Base-by-base conservation (phyloP, 257 asterid genomes). In the Ajuga chamaepitys region DNA sequence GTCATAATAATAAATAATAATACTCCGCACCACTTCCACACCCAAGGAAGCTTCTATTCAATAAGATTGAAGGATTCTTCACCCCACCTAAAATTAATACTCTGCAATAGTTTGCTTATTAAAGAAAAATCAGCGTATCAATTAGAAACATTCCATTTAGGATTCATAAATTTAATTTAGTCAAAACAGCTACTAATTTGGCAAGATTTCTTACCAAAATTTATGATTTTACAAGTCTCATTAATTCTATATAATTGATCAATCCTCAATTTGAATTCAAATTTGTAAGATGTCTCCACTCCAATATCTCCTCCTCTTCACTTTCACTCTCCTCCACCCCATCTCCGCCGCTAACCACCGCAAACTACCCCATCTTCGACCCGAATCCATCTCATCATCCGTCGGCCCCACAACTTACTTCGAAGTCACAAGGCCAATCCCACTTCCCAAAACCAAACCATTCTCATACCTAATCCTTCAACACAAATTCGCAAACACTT, bases 351-450 rank as follows among this genome's bases (percentile, higher is more conserved):
- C 88, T 62, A 71, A 28, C 50, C 64, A 71, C 75, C 79, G 44
- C 64, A 62, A 55, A 24, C 51, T 66, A 11, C n/a, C 77, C 57
- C 62, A 34, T 12, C 18, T 56, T 69, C 60, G 75, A 34, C 58
- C 83, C 57, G 47, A 64, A 1, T 52, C 72, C 67, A 52, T 22
- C 18, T 1, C 70, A 26, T 25, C 70, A 60, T 44, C 58, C 47
- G 34, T 70, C 6, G 11, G 62, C 7, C 82, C 83, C 7, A 78
- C 81, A n/a, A 74, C 81, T 13, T 83, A 67, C 67, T 87, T 87
- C 67, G 85, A 85, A 67, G 90, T 85, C 48, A 81, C 90, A 8
- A 79, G 62, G 16, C 90, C 93, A 37, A 74, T 81, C 68, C 41
- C 71, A 18, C 77, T 82, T 20, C 89, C 89, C 66, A 72, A 75